These are phyloP conservation scores for Trichoderma gracile DNA, from an alignment of 2,329 filamentous ascomycete genomes.

Conservation along the genomic window DNA sequence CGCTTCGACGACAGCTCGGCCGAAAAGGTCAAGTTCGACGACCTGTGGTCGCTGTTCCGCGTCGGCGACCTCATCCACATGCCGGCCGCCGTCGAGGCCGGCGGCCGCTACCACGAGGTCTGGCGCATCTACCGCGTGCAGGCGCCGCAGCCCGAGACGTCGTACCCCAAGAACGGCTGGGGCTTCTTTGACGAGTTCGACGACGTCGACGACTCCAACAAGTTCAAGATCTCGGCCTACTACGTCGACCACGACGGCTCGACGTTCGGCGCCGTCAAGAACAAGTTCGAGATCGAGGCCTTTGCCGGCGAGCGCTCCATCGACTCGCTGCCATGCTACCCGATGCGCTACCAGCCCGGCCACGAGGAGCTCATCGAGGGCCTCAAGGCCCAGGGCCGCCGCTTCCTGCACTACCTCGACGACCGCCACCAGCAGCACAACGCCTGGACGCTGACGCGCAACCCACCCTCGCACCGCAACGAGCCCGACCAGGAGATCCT, in stretches of 20 bases:
- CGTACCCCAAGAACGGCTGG: slow-evolving; percentile 38
- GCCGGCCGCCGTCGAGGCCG: slow-evolving; percentile 39
- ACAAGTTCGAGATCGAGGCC: slow-evolving; percentile 40
- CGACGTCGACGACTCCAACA: slow-evolving; percentile 37
- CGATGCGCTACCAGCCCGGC: slow-evolving; percentile 43
- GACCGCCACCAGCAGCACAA: slow-evolving; percentile 45
- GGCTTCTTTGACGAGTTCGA: slow-evolving; percentile 42
- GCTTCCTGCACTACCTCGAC: slow-evolving; percentile 38
- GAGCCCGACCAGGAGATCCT: slow-evolving; percentile 40
- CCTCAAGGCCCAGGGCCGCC: slow-evolving; percentile 38
- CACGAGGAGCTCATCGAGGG: slow-evolving; percentile 39
- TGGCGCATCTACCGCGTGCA: slow-evolving; percentile 43
- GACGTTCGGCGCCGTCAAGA: slow-evolving; percentile 42
- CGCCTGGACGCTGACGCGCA: slow-evolving; percentile 45
- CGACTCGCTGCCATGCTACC: slow-evolving; percentile 41
- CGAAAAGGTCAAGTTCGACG: slow-evolving; percentile 43
- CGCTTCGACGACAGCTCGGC: slow-evolving; percentile 33
- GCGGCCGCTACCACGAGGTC: slow-evolving; percentile 43
- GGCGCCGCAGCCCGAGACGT: slow-evolving; percentile 36
- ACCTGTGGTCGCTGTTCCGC: slow-evolving; percentile 47
- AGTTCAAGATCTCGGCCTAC: slow-evolving; percentile 43
- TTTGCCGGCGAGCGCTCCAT: slow-evolving; percentile 44
- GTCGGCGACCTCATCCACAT: slow-evolving; percentile 45
- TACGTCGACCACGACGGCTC: slow-evolving; percentile 47
- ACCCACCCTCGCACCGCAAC: slow-evolving; percentile 35